Evolutionary conservation across 2,329 filamentous ascomycete species (phyloP).

Genomic region (Cercospora sp.): DNA sequence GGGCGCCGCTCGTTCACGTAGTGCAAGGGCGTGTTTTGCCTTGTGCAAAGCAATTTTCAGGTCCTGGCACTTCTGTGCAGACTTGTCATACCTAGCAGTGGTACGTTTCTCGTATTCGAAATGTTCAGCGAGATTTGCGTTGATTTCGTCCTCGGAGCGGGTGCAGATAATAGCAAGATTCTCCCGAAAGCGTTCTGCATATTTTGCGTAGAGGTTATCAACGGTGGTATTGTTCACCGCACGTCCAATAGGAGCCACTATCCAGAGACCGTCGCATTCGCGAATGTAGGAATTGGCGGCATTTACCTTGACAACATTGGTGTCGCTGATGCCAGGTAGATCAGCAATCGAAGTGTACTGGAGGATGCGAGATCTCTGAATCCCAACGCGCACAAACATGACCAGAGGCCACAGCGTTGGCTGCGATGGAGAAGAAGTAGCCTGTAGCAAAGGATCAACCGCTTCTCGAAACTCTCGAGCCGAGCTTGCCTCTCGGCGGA

Average conservation of each 20-base stretch:
- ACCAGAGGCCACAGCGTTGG: conserved; percentile 24
- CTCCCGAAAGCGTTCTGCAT: conserved; percentile 8
- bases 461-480: not conserved
- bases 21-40: too few species aligned
- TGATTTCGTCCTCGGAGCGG: conserved; percentile 10
- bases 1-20: not conserved
- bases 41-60: too few species aligned
- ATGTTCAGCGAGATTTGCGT: not conserved
- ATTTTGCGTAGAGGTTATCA: not conserved
- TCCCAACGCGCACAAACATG: conserved; percentile 12
- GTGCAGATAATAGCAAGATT: conserved; percentile 16
- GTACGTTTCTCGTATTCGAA: not conserved
- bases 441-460: conserved; percentile 10
- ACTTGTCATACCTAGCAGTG: not conserved
- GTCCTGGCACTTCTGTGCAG: not conserved
- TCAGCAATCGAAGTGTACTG: conserved; percentile 16
- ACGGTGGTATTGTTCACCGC: conserved; percentile 12
- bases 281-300: not conserved
- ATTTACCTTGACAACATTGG: conserved; percentile 15
- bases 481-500: not conserved
- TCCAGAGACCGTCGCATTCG: conserved; percentile 20
- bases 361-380: conserved; percentile 11
- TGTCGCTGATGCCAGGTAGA: conserved; percentile 24
- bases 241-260: conserved; percentile 17
- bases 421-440: not conserved